These are phyloP conservation scores for Fragilariopsis cylindrus DNA, from an alignment of 108 stramenopile species.

Conservation along the genomic window DNA sequence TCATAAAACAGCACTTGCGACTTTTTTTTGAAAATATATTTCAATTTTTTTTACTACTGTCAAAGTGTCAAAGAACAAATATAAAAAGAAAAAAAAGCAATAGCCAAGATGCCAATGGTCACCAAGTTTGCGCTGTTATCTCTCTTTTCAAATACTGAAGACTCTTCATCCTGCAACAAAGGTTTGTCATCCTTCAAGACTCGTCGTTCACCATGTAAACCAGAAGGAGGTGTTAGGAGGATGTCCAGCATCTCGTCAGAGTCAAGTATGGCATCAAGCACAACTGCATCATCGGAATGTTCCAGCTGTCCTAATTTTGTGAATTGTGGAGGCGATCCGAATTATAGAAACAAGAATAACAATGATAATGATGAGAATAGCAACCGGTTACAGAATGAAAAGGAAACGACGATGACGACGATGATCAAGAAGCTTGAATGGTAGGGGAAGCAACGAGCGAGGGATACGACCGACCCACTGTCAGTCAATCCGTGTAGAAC, in stretches of 20 bases:
- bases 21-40: not conserved
- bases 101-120: not conserved
- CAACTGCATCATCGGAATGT: not conserved
- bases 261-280: not conserved
- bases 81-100: not conserved
- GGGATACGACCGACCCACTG: not conserved
- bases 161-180: not conserved
- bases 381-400: no score
- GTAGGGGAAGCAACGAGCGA: not conserved
- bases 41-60: not conserved
- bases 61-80: not conserved
- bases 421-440: not conserved
- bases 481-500: not conserved
- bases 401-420: no score
- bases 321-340: not conserved
- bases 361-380: no score
- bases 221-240: not conserved
- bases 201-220: not conserved
- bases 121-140: slow-evolving; percentile 6
- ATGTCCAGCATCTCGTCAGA: not conserved
- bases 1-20: no score
- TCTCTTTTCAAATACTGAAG: not conserved
- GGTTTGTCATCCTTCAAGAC: not conserved
- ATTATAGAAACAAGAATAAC: no score
- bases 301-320: slow-evolving; percentile 5